phyloP scores from a whole-genome alignment of 1,284 basidiomycete species.

The Marasmius fiardii region DNA sequence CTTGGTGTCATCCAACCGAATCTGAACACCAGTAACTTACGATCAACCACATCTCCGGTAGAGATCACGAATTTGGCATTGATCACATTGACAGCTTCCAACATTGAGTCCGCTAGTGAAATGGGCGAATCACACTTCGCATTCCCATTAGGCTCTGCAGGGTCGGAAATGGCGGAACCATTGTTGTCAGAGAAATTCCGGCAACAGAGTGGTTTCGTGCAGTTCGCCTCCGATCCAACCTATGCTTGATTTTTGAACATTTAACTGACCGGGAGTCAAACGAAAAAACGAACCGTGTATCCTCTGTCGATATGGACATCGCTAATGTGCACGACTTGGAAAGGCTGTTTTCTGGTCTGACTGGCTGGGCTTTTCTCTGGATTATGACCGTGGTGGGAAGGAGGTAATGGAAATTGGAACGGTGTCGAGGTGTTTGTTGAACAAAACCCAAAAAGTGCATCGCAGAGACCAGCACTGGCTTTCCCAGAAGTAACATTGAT shows the following conservation, averaged over 20 bases:
- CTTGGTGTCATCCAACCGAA: too few relatives aligned
- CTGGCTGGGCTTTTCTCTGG: slow-evolving; percentile 30
- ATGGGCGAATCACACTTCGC: slow-evolving; percentile 48
- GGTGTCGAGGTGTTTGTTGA: slow-evolving; percentile 40
- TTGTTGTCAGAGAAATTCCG: slow-evolving; percentile 37
- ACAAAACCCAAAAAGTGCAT: slow-evolving; percentile 54
- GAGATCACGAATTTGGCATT: slow-evolving; percentile 51
- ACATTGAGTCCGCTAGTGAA: slow-evolving; percentile 47
- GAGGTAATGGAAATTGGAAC: slow-evolving; percentile 41
- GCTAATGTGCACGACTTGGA: slow-evolving; percentile 50
- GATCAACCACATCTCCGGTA: slow-evolving; percentile 61
- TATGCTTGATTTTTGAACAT: slow-evolving; percentile 16
- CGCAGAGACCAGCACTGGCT: slow-evolving; percentile 53
- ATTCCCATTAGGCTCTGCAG: slow-evolving; percentile 45
- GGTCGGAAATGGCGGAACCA: slow-evolving; percentile 31
- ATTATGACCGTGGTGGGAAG: neutral
- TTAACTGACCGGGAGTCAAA: neutral
- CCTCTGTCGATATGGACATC: slow-evolving; percentile 53
- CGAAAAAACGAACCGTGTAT: slow-evolving; percentile 40
- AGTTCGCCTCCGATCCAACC: slow-evolving; percentile 48
- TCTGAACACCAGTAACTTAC: too few relatives aligned
- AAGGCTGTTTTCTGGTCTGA: slow-evolving; percentile 36
- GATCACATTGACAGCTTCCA: slow-evolving; percentile 36
- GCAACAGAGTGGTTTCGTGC: slow-evolving; percentile 60
- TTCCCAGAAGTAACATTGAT: slow-evolving; percentile 40